These are phyloP conservation scores for Pyrenophora teres DNA, from an alignment of 2,329 filamentous ascomycete genomes.

Conservation along the genomic window DNA sequence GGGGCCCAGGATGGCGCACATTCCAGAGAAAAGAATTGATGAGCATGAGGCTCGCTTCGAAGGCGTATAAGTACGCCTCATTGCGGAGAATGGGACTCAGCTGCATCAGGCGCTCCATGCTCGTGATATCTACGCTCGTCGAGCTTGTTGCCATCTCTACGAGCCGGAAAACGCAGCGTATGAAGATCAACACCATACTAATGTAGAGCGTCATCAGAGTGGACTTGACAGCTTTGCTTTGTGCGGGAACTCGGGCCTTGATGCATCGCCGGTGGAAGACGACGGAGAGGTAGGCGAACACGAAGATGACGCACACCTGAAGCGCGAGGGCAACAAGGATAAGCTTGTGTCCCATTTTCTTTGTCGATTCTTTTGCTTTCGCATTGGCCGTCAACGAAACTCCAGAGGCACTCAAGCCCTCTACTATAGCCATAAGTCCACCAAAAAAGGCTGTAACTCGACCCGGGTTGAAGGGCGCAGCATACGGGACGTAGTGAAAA, in stretches of 20 bases:
- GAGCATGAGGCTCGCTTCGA: slow-evolving; percentile 58
- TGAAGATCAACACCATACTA: slow-evolving; percentile 48
- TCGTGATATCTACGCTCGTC: slow-evolving; percentile 46
- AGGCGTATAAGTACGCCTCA: slow-evolving; percentile 59
- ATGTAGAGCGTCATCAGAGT: slow-evolving; percentile 53
- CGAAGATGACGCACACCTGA: slow-evolving; percentile 54
- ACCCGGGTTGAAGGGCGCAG: slow-evolving; percentile 60
- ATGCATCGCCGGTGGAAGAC: slow-evolving; percentile 52
- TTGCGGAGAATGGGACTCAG: slow-evolving; percentile 46
- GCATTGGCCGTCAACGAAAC: slow-evolving; percentile 50
- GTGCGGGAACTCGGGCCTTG: slow-evolving; percentile 46
- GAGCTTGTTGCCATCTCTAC: slow-evolving; percentile 54
- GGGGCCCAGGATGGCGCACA: slow-evolving; percentile 54
- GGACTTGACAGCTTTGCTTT: slow-evolving; percentile 47
- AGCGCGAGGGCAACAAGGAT: slow-evolving; percentile 56
- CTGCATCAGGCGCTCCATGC: slow-evolving; percentile 37
- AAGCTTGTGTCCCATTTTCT: slow-evolving; percentile 49
- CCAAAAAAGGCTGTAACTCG: slow-evolving; percentile 63
- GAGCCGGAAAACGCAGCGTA: slow-evolving; percentile 57
- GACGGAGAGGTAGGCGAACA: slow-evolving; percentile 52
- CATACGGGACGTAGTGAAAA: slow-evolving; percentile 63
- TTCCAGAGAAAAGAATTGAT: slow-evolving; percentile 56
- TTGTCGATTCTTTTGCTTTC: slow-evolving; percentile 34
- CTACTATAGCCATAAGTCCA: slow-evolving; percentile 55
- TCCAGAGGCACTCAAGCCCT: slow-evolving; percentile 56